These are phyloP conservation scores for Trichoderma aggressivum DNA, from an alignment of 2,329 filamentous ascomycete genomes.

Conservation along the genomic window DNA sequence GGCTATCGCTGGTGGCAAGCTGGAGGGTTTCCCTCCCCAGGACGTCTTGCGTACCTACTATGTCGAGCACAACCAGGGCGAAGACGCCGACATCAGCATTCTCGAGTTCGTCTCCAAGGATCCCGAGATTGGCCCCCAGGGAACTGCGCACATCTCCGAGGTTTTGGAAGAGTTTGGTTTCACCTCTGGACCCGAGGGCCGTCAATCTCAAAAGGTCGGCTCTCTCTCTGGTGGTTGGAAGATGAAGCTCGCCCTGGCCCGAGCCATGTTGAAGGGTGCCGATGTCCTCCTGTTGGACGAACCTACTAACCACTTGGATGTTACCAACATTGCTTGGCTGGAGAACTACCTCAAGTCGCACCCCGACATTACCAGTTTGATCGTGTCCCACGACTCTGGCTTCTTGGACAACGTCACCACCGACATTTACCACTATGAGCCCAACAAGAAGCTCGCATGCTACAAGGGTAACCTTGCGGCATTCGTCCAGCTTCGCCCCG, in stretches of 20 bases:
- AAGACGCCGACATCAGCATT: conserved; percentile 95
- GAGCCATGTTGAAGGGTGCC: conserved; percentile 95
- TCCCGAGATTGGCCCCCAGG: conserved; percentile 76
- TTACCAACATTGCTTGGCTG: conserved; percentile 93
- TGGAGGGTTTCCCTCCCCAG: conserved; percentile 92
- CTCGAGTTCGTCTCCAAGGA: conserved; percentile 90
- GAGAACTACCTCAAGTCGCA: conserved; percentile 95
- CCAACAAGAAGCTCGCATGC: conserved; percentile 84
- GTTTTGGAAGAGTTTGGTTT: conserved; percentile 93
- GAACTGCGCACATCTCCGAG: conserved; percentile 73
- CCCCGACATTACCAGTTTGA: conserved; percentile 92
- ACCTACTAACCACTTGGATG: conserved; percentile 97
- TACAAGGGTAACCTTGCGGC: conserved; percentile 79
- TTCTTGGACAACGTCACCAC: conserved; percentile 98
- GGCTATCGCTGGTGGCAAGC: conserved; percentile 89
- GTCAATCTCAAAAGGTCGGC: conserved; percentile 85
- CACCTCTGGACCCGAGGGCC: conserved; percentile 80
- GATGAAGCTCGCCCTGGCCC: conserved; percentile 96
- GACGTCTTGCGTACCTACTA: conserved; percentile 94
- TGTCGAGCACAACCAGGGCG: conserved; percentile 98
- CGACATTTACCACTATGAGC: conserved; percentile 98
- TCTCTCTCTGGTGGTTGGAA: conserved; percentile 98
- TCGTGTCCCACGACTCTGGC: conserved; percentile 96
- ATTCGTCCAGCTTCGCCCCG: conserved; percentile 86
- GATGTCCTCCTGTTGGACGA: conserved; percentile 96